Base-by-base conservation (phyloP, 306 rosid species). In the Trifolium dubium region DNA sequence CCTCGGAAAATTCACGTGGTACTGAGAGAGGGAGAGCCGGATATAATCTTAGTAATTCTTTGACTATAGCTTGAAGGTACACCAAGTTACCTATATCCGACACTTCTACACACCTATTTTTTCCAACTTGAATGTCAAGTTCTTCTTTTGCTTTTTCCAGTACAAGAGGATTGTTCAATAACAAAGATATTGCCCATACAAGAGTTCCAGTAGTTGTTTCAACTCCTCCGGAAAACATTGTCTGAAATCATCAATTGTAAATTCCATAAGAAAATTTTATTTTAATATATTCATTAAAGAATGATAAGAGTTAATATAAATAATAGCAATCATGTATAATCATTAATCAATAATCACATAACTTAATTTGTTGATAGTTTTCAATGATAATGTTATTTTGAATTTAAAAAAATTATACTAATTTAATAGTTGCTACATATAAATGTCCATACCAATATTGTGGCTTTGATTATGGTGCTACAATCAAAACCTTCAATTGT, bases 1-100 rank as follows among this genome's bases (percentile, higher is more conserved):
- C 3, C 0, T 78, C 60, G 15, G 51, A 6, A 6, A 71, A 71
- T 17, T 63, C 81, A 15, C 46, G 76, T 4, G 72, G 59, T 44
- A 1, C 30, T 9, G 67, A 30, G 0, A 78, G 73, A 63, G 82
- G 73, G 3, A 0, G 67, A 0, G 82, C 0, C 5, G 82, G 77
- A 6, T 53, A 41, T 30, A 78, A 53, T 14, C 82, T 69, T 23
- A 69, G 8, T 2, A 66, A 29, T 32, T 77, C 81, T 51, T 77
- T 77, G 0, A 77, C 72, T 31, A 64, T 18, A 0, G 67, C 77
- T 78, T 78, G 73, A 63, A 78, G 43, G 1, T 78, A 78, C 3
- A 29, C 46, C 14, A 78, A 12, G 1, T 78, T 39, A 2, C 6
- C 18, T 1, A 35, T 35, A 6, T 35, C 39, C 0, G 2, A 35